Evolutionary conservation across 169 alveolate genomes (phyloP).

Genomic region (Cryptosporidium meleagridis): DNA sequence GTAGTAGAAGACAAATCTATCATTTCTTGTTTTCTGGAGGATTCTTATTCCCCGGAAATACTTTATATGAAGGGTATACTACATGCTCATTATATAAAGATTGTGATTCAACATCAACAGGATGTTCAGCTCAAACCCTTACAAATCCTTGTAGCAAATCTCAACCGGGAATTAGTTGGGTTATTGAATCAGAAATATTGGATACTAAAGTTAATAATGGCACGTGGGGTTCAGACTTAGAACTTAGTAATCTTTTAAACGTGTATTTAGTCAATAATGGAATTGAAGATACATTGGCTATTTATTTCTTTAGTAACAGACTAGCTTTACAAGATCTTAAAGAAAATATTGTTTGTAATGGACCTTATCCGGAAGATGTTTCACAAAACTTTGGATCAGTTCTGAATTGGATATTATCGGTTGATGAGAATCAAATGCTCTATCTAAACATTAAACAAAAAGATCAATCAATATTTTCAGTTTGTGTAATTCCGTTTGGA

Average conservation of each 20-base stretch:
- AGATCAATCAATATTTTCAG: neutral
- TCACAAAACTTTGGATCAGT: neutral
- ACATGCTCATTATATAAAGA: conserved; percentile 17
- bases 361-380: conserved; percentile 27
- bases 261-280: conserved; percentile 36
- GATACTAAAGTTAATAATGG: conserved; percentile 16
- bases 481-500: conserved; percentile 36
- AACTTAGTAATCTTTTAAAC: neutral
- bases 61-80: conserved; percentile 4
- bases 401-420: conserved; percentile 7
- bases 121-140: conserved; percentile 25
- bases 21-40: conserved; percentile 3
- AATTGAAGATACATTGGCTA: neutral
- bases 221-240: conserved; percentile 2
- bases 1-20: conserved; percentile 4
- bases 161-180: conserved; percentile 15
- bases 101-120: conserved; percentile 20
- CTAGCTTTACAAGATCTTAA: conserved; percentile 20
- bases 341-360: conserved; percentile 9
- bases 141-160: conserved; percentile 15
- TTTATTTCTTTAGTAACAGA: conserved; percentile 25
- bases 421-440: conserved; percentile 30
- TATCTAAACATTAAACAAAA: conserved; percentile 20
- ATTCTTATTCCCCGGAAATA: conserved; percentile 16
- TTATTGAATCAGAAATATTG: neutral